Percentiles rank a stretch among this genome's conserved stretches.
phyloP scores from a whole-genome alignment of 768 basidiomycete genomes.

The Neoboletus subvelutipes region DNA sequence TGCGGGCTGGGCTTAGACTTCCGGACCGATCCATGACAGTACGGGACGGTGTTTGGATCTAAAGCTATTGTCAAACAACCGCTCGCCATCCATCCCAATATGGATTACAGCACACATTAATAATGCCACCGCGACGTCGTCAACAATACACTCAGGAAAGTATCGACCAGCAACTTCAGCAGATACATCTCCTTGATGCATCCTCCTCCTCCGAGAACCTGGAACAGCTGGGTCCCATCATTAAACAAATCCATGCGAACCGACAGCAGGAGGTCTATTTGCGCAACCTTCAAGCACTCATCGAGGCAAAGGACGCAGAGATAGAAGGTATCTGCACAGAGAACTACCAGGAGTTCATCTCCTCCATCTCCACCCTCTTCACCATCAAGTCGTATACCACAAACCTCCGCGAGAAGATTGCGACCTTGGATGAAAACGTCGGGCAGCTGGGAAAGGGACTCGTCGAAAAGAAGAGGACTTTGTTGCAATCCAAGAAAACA shows the following conservation, averaged over 20 bases:
- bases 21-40: neutral
- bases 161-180: constrained; percentile 88
- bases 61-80: constrained; percentile 41
- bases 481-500: constrained; percentile 90
- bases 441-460: constrained; percentile 83
- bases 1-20: neutral
- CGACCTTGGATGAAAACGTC: constrained; percentile 84
- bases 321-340: constrained; percentile 95
- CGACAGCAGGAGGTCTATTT: constrained; percentile 89
- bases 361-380: constrained; percentile 94
- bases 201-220: constrained; percentile 91
- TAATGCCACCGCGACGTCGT: constrained; percentile 74
- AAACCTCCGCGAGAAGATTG: constrained; percentile 88
- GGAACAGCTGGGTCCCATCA: constrained; percentile 92
- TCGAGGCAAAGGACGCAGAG: constrained; percentile 92
- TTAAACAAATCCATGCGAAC: constrained; percentile 88
- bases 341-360: constrained; percentile 98
- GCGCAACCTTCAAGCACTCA: constrained; percentile 79
- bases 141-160: constrained; percentile 76
- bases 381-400: constrained; percentile 95
- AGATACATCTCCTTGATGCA: constrained; percentile 85
- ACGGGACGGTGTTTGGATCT: constrained; percentile 34
- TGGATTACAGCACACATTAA: constrained; percentile 11
- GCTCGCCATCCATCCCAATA: constrained; percentile 11
- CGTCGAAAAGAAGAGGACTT: constrained; percentile 89